Base-by-base conservation (phyloP, 2,329 filamentous ascomycete genomes). In the Neonectria faginata region DNA sequence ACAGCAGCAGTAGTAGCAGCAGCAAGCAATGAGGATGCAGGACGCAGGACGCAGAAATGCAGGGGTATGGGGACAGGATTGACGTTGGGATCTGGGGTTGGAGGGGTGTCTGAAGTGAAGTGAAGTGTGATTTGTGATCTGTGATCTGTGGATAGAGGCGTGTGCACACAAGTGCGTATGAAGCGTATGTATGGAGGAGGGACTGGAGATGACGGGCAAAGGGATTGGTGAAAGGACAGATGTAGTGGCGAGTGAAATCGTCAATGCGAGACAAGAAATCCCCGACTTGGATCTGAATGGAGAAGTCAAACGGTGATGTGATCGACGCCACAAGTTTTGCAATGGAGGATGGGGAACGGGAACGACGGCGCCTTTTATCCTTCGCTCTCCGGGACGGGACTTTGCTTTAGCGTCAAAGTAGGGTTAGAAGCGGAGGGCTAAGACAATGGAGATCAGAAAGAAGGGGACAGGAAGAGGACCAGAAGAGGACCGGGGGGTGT, bases 251-350 rank as follows among this genome's bases (percentile, higher is more conserved):
- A 68, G 60, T 53, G 54, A 33, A 55, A 60, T 52, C 58, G 59
- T 62, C 55, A 71, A 55, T 47, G 57, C 31, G n/a, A 62, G 25
- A 42, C 51, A 52, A 42, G 36, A 57, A 67, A 57, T 64, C 56
- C 60, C 62, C 62, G 65, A 70, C 45, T 55, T 53, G 59, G 41
- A 51, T 57, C 64, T 58, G 55, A 66, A 69, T 51, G 22, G 57
- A 65, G 60, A 67, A 68, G 54, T 60, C 16, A 62, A 66, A 65
- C 67, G 62, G 62, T 73, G 72, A 74, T 60, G 70, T 73, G 69
- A 72, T 73, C 64, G 60, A 67, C 65, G 70, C 72, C 70, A 72
- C 70, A 70, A 63, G 51, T 71, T 71, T 74, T 72, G 65, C 68
- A 69, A 74, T 70, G 44, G 62, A 57, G 36, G 27, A 59, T 22